Conservation (phyloP, 257 asterid genomes). For the Gentiana macrophylla region DNA sequence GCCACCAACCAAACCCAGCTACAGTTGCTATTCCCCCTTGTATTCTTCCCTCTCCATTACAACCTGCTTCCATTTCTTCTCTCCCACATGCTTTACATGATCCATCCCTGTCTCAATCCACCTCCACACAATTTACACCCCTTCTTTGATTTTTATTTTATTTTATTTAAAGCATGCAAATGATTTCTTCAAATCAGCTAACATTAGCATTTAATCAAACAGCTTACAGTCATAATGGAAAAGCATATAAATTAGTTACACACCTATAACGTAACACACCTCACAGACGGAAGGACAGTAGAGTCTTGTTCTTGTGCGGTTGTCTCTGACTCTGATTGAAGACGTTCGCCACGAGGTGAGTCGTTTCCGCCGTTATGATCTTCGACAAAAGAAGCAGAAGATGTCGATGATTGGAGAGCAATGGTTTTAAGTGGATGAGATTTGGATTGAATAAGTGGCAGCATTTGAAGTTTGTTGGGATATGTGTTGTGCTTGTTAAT, state of each 20-base stretch:
- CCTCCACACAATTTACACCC: neutral
- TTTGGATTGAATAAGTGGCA: slow-evolving; percentile 12
- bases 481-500: slow-evolving; percentile 9
- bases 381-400: slow-evolving; percentile 29
- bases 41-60: slow-evolving; percentile 92
- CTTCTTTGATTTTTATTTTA: neutral
- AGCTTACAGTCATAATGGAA: neutral
- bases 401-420: slow-evolving; percentile 33
- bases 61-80: slow-evolving; percentile 66
- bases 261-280: slow-evolving; percentile 17
- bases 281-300: slow-evolving; percentile 20
- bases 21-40: slow-evolving; percentile 94
- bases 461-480: slow-evolving; percentile 14
- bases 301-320: slow-evolving; percentile 16
- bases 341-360: slow-evolving; percentile 15
- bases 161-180: neutral
- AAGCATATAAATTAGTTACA: neutral
- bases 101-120: slow-evolving; percentile 28
- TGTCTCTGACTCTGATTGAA: slow-evolving; percentile 10
- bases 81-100: slow-evolving; percentile 68
- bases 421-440: slow-evolving; percentile 10
- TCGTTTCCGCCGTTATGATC: slow-evolving; percentile 15
- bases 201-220: neutral
- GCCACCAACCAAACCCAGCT: slow-evolving; percentile 99
- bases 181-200: neutral